Evolutionary conservation across 495 filamentous ascomycete species (phyloP).

Genomic region (Aspergillus ellipticus): DNA sequence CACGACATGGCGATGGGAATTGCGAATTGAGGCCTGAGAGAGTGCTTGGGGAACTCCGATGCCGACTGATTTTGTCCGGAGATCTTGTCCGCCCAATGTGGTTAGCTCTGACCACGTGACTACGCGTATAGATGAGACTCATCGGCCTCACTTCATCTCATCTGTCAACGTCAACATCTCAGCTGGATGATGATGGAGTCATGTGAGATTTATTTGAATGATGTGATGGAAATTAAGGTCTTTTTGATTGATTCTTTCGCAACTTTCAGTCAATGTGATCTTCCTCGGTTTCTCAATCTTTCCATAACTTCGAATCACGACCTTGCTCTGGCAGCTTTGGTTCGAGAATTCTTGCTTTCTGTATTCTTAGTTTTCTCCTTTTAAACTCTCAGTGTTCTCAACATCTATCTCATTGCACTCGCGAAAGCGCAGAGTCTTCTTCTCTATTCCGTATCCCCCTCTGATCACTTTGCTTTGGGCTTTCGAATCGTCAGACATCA

Average conservation of each 20-base stretch:
- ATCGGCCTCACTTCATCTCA: neutral
- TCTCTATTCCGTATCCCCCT: neutral
- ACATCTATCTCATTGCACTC: neutral
- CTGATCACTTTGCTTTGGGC: neutral
- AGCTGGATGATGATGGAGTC: conserved; percentile 27
- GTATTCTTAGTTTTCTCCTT: neutral
- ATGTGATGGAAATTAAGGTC: too few species aligned
- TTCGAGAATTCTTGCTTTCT: neutral
- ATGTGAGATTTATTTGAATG: neutral
- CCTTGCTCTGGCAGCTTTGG: neutral
- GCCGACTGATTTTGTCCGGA: conserved; percentile 37
- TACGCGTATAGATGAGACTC: conserved; percentile 5
- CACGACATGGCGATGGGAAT: conserved; percentile 32
- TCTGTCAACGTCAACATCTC: neutral
- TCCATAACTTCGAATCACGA: neutral
- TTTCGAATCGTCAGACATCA: neutral
- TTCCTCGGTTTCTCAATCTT: neutral
- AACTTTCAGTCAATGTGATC: neutral
- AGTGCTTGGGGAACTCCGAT: conserved; percentile 18
- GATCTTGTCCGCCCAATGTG: conserved; percentile 19
- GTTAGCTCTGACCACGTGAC: conserved; percentile 34
- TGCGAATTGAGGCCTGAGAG: conserved; percentile 20
- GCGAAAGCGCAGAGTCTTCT: neutral
- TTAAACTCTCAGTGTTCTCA: neutral
- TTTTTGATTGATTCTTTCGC: neutral